Evolutionary conservation across 1,284 basidiomycete genomes (phyloP).

Genomic region (Apiotrichum gamsii): DNA sequence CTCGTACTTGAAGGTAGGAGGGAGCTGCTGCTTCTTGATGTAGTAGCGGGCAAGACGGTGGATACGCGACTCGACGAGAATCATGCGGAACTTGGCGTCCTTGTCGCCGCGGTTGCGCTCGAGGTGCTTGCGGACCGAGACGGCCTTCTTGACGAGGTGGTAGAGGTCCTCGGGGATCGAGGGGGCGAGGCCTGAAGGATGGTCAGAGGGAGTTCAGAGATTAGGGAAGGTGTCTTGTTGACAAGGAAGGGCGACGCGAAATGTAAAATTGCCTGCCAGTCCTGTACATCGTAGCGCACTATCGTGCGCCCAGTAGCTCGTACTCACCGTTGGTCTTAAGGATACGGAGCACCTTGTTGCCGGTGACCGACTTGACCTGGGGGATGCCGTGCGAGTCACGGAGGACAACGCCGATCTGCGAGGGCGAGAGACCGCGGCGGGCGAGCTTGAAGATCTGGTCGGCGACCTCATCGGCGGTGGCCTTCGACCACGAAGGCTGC

Average conservation of each 20-base stretch:
- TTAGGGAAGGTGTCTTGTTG: no score
- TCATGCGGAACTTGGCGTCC: conserved; percentile 95
- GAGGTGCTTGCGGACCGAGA: conserved; percentile 97
- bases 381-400: conserved; percentile 98
- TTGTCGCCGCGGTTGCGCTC: conserved; percentile 98
- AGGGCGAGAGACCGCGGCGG: conserved; percentile 94
- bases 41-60: conserved; percentile 94
- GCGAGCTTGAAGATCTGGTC: conserved; percentile 97
- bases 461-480: conserved; percentile 87
- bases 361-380: conserved; percentile 91
- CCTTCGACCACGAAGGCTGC: conserved; percentile 95
- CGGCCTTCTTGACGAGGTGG: conserved; percentile 99
- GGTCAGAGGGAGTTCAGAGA: no score
- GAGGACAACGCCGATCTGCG: conserved; percentile 95
- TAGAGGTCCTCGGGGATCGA: conserved; percentile 98
- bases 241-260: no score
- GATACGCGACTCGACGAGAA: conserved; percentile 97
- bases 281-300: no score
- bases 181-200: conserved; percentile 75
- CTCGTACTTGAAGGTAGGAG: conserved; percentile 97
- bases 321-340: conserved; percentile 84
- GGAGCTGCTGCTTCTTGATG: conserved; percentile 95
- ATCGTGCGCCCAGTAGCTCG: no score
- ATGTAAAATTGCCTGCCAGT: no score
- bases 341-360: conserved; percentile 99